phyloP scores from a whole-genome alignment of 2,329 filamentous ascomycete species.

The Phyllosticta citribraziliensis region DNA sequence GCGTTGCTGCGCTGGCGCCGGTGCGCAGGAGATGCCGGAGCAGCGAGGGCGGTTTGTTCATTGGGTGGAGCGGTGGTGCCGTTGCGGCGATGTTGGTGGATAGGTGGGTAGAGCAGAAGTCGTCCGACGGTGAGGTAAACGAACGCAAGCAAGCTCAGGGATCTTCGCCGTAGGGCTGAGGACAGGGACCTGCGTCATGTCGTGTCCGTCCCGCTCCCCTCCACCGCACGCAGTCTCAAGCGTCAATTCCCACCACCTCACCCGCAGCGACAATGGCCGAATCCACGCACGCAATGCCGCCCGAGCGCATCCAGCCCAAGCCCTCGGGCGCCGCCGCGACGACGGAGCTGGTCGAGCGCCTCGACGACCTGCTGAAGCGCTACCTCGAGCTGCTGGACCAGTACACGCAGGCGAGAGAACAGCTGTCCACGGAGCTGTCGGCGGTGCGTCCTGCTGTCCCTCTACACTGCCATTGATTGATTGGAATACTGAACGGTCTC shows the following conservation, averaged over 20 bases:
- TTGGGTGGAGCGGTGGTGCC: neutral
- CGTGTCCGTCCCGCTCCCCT: neutral
- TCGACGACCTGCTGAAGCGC: conserved; percentile 54
- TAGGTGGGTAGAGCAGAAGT: neutral
- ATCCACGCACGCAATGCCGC: neutral
- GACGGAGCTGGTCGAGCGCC: conserved; percentile 28
- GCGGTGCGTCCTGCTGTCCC: conserved; percentile 31
- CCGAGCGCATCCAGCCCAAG: neutral
- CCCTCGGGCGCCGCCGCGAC: neutral
- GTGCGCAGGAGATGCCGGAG: conserved; percentile 3
- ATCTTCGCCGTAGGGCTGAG: conserved; percentile 8
- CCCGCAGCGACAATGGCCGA: neutral
- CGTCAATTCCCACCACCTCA: neutral
- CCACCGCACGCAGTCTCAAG: neutral
- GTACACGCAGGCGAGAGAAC: conserved; percentile 51
- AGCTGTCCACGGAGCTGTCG: conserved; percentile 46
- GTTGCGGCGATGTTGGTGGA: neutral
- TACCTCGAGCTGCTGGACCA: conserved; percentile 59
- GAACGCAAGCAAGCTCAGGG: neutral
- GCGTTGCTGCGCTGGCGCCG: neutral
- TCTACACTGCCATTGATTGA: neutral
- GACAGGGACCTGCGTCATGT: neutral
- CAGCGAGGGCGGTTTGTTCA: neutral
- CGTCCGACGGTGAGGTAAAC: neutral
- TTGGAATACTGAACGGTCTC: neutral